Base-by-base conservation (phyloP, 352 stramenopile genomes). In the Thalassiosira exigua region DNA sequence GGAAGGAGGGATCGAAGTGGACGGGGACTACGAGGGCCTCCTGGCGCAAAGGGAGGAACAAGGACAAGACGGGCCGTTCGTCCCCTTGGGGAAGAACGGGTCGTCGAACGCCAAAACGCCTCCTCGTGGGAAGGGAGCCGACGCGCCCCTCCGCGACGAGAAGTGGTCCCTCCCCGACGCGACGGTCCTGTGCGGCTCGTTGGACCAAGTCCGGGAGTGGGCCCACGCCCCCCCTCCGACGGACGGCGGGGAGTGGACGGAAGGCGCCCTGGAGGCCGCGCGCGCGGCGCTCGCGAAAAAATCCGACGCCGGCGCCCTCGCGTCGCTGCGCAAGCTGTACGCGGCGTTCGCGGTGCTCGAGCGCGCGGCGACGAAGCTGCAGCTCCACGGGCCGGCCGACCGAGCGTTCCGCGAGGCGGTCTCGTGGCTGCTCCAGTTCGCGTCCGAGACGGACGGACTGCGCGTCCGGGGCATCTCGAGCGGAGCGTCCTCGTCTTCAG, bases 91-190 rank as follows among this genome's bases (percentile, higher is more conserved):
- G n/a, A n/a, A n/a, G n/a, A n/a, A n/a, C n/a, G n/a, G n/a, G n/a
- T n/a, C n/a, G n/a, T n/a, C n/a, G n/a, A n/a, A n/a, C n/a, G n/a
- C n/a, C n/a, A n/a, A n/a, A n/a, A n/a, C n/a, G n/a, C n/a, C n/a
- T n/a, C n/a, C n/a, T n/a, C n/a, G n/a, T n/a, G n/a, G n/a, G n/a
- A n/a, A n/a, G n/a, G n/a, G n/a, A 33, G 56, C 22, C 19, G 26
- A 12, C 21, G 32, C 52, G 21, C 60, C 73, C 39, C 48, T 89
- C 17, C 57, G 82, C 39, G 52, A 78, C n/a, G 78, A 89, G 26
- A 92, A 90, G 53, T 93, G 85, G 87, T 86, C 81, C 0, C 50
- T 93, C 39, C 50, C 78, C 27, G 52, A 86, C 39, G 82, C 87
- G n/a, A 67, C 91, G 27, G 42, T 86, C 9, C 42, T 91, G 11